Percentiles rank a stretch among this genome's conserved stretches.
Conservation (phyloP, 2,329 filamentous ascomycete species). For the Pseudogymnoascus sp. region DNA sequence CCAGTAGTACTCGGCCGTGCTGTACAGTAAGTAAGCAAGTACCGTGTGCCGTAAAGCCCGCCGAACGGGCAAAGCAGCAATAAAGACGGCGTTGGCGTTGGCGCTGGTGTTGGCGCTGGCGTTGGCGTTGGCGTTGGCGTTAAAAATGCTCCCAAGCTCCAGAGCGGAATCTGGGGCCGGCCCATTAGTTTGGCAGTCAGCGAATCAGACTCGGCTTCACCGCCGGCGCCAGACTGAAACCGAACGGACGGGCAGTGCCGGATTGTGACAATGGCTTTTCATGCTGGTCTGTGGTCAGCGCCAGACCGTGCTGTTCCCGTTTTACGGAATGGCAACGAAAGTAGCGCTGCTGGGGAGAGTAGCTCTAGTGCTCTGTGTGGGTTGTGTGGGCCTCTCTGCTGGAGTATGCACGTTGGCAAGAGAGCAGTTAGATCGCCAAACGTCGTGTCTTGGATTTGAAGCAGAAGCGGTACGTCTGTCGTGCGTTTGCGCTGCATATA, state of each 20-base stretch:
- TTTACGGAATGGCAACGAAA: not conserved
- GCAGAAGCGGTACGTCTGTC: not conserved
- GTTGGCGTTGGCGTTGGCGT: not conserved
- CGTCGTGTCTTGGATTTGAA: not conserved
- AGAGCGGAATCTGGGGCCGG: constrained; percentile 8
- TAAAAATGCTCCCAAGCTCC: not conserved
- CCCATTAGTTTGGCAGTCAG: not conserved
- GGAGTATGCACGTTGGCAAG: not conserved
- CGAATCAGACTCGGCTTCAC: not conserved
- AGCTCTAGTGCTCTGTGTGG: not conserved
- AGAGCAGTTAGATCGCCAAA: constrained; percentile 2
- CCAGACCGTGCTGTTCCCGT: constrained; percentile 8
- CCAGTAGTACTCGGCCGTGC: not conserved
- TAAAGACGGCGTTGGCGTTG: not conserved
- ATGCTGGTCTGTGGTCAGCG: not conserved
- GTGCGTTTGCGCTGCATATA: not conserved
- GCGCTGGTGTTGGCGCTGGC: not conserved
- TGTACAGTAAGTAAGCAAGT: not conserved
- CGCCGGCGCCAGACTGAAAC: not conserved
- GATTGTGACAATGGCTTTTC: constrained; percentile 1
- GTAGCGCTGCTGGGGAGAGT: not conserved
- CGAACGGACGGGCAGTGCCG: not conserved
- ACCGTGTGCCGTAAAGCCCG: not conserved
- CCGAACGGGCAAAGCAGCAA: not conserved
- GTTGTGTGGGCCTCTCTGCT: not conserved